Evolutionary conservation across 164 flowering plant genomes (phyloP).

Genomic region (Umbilicus rupestris): DNA sequence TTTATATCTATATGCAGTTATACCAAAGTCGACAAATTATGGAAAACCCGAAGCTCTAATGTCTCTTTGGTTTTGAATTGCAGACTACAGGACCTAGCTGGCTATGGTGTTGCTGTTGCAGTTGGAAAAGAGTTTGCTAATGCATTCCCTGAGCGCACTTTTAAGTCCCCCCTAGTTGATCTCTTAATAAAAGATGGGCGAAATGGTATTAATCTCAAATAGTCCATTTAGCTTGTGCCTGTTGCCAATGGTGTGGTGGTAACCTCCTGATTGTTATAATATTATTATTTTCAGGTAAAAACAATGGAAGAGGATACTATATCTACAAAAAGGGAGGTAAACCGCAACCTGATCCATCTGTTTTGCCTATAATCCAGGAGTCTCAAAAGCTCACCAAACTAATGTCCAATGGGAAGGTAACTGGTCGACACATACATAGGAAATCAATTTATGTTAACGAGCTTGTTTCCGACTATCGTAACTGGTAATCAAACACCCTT

Average conservation of each 20-base stretch:
- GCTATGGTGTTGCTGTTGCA: conserved; percentile 79
- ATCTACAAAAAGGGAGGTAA: conserved; percentile 83
- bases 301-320: conserved; percentile 89
- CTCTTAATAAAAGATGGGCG: conserved; percentile 67
- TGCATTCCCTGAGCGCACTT: conserved; percentile 62
- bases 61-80: background rate
- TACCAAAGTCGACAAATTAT: background rate
- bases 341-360: conserved; percentile 76
- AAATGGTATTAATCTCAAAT: conserved; percentile 42
- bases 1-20: background rate
- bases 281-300: conserved; percentile 63
- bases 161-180: conserved; percentile 49
- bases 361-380: conserved; percentile 73
- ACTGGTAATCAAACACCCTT: background rate
- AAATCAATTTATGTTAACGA: conserved; percentile 18
- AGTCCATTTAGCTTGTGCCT: no score
- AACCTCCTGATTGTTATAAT: conserved; percentile 3
- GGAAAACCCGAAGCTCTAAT: background rate
- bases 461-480: background rate
- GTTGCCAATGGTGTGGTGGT: no score
- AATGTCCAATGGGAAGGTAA: conserved; percentile 90
- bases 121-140: conserved; percentile 39
- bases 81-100: conserved; percentile 90
- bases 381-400: conserved; percentile 49
- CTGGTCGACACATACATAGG: background rate